Evolutionary conservation across 2,329 filamentous ascomycete species (phyloP).

Genomic region (Penicillium sp.): DNA sequence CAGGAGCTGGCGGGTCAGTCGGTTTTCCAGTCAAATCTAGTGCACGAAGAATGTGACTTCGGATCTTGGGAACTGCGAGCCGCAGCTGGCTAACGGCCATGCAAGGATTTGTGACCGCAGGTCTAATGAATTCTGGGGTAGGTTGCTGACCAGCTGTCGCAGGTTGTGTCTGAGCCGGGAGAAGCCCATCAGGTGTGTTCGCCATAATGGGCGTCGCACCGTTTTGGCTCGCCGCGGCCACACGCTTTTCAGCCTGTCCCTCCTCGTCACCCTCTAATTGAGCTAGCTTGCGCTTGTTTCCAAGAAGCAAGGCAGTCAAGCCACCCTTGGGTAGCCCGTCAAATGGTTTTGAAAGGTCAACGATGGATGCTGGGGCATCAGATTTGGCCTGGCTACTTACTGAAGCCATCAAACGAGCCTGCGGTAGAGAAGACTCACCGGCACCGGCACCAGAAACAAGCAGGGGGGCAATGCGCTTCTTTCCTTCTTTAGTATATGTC

Average conservation of each 20-base stretch:
- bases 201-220: slow-evolving; percentile 73
- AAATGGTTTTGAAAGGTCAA: slow-evolving; percentile 91
- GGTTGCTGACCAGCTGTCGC: slow-evolving; percentile 62
- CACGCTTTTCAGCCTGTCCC: slow-evolving; percentile 58
- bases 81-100: slow-evolving; percentile 80
- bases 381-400: slow-evolving; percentile 64
- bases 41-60: slow-evolving; percentile 78
- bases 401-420: slow-evolving; percentile 81
- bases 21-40: slow-evolving; percentile 60
- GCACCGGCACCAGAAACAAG: slow-evolving; percentile 87
- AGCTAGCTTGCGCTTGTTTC: slow-evolving; percentile 85
- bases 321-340: slow-evolving; percentile 91
- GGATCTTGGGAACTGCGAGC: slow-evolving; percentile 82
- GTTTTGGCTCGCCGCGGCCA: slow-evolving; percentile 59
- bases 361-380: slow-evolving; percentile 75
- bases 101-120: slow-evolving; percentile 80
- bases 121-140: slow-evolving; percentile 81
- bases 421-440: slow-evolving; percentile 82
- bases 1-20: slow-evolving; percentile 40
- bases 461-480: slow-evolving; percentile 90
- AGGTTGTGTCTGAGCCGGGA: slow-evolving; percentile 68
- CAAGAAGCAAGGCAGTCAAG: slow-evolving; percentile 78
- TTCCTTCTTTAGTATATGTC: slow-evolving; percentile 93
- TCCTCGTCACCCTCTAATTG: slow-evolving; percentile 76
- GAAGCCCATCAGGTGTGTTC: slow-evolving; percentile 74